These are phyloP conservation scores for Helianthus annuus DNA, from an alignment of 129 eudicot species.

Conservation along the genomic window DNA sequence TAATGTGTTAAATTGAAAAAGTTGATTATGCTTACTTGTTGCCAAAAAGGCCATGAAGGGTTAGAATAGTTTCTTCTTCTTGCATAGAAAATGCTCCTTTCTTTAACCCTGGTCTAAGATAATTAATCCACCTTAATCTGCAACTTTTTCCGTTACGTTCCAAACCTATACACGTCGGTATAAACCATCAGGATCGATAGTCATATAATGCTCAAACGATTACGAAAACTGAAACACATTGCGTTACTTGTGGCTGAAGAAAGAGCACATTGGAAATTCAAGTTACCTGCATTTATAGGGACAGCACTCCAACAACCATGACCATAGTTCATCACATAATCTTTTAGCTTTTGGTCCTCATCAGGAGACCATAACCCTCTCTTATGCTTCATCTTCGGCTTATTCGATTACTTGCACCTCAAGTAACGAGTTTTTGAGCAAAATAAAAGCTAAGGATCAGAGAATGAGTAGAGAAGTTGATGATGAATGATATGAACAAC, in stretches of 20 bases:
- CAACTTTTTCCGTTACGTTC: conserved; percentile 89
- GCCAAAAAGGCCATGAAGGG: conserved; percentile 73
- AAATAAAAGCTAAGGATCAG: background rate
- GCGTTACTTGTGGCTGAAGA: conserved; percentile 10
- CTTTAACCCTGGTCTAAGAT: conserved; percentile 81
- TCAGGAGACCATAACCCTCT: conserved; percentile 96
- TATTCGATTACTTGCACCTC: conserved; percentile 51
- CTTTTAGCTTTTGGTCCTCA: conserved; percentile 76
- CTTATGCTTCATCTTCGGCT: conserved; percentile 57
- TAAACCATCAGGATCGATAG: conserved; percentile 6
- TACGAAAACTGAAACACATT: background rate
- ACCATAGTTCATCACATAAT: conserved; percentile 66
- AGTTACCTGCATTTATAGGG: conserved; percentile 73
- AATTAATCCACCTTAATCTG: conserved; percentile 92
- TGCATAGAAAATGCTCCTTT: conserved; percentile 55
- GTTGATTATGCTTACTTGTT: conserved; percentile 65
- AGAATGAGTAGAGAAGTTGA: conserved; percentile 30
- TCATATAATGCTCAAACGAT: background rate
- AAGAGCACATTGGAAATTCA: conserved; percentile 1
- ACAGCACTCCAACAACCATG: conserved; percentile 87
- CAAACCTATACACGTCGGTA: conserved; percentile 49
- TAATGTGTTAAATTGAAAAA: background rate
- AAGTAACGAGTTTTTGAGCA: conserved; percentile 15
- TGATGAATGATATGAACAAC: conserved; percentile 26
- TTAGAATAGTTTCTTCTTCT: conserved; percentile 64